These are phyloP conservation scores for Boechera stricta DNA, from an alignment of 345 rosid species.

Conservation along the genomic window DNA sequence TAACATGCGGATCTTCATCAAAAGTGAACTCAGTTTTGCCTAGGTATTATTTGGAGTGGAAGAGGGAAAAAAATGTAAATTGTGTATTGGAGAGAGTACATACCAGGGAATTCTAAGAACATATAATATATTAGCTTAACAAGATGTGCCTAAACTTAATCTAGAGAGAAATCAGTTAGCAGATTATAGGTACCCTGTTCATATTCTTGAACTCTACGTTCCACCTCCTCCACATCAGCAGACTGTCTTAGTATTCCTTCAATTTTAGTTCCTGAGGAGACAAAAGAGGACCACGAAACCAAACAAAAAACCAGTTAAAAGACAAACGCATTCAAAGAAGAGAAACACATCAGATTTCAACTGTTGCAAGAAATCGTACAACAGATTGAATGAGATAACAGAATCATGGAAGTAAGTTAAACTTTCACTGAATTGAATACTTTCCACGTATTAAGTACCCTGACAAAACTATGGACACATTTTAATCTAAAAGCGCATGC, in stretches of 20 bases:
- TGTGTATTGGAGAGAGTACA: not conserved
- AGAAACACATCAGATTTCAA: conserved; percentile 3
- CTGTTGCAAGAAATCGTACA: conserved; percentile 10
- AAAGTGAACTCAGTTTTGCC: conserved; percentile 85
- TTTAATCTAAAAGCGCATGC: conserved; percentile 11
- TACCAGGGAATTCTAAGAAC: conserved; percentile 19
- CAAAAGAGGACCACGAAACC: conserved; percentile 31
- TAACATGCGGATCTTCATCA: conserved; percentile 96
- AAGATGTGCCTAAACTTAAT: conserved; percentile 33
- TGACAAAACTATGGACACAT: conserved; percentile 6
- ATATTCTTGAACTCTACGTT: conserved; percentile 89
- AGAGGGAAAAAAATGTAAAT: conserved; percentile 9
- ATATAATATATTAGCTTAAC: conserved; percentile 31
- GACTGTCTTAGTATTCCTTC: conserved; percentile 94
- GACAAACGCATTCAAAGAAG: not conserved
- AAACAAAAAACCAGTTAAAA: conserved; percentile 4
- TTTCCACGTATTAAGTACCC: conserved; percentile 26
- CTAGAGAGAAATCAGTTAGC: conserved; percentile 26
- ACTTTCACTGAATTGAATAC: not conserved
- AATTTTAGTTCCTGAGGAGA: conserved; percentile 69
- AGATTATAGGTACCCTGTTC: conserved; percentile 70
- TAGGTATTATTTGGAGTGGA: conserved; percentile 38
- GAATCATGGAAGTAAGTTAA: conserved; percentile 16
- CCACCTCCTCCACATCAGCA: conserved; percentile 99
- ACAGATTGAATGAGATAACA: conserved; percentile 11